These are phyloP conservation scores for Grosmannia huntii DNA, from an alignment of 2,329 filamentous ascomycete species.

Conservation along the genomic window DNA sequence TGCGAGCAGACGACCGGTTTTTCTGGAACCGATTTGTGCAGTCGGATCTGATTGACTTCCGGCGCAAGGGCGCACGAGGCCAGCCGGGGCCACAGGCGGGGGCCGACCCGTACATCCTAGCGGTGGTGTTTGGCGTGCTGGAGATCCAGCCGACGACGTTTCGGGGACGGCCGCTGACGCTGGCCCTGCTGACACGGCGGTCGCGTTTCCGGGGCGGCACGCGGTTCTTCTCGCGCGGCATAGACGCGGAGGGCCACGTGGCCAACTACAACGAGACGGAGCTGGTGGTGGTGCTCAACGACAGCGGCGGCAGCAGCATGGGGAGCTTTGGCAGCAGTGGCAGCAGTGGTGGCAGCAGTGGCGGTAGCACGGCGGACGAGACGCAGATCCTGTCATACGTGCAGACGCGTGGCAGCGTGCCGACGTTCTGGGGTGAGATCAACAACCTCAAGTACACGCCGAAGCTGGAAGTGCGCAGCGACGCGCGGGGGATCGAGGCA, in stretches of 20 bases:
- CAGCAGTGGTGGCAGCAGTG: neutral
- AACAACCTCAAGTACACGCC: constrained; percentile 89
- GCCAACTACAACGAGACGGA: constrained; percentile 99
- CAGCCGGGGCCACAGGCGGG: constrained; percentile 59
- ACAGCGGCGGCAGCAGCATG: constrained; percentile 55
- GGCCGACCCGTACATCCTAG: constrained; percentile 84
- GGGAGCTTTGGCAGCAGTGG: constrained; percentile 52
- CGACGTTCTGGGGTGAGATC: constrained; percentile 91
- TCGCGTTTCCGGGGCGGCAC: constrained; percentile 84
- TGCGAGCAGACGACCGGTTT: constrained; percentile 88
- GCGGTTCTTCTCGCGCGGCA: constrained; percentile 84
- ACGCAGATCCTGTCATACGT: constrained; percentile 88
- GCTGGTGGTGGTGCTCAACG: constrained; percentile 81
- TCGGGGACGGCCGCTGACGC: constrained; percentile 72
- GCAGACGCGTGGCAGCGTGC: constrained; percentile 91
- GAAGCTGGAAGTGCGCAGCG: constrained; percentile 74
- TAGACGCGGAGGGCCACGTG: constrained; percentile 89
- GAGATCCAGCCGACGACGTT: constrained; percentile 78
- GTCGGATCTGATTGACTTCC: constrained; percentile 82
- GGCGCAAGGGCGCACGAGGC: constrained; percentile 47
- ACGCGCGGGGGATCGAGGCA: constrained; percentile 72
- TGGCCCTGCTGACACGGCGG: constrained; percentile 77
- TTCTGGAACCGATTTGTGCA: constrained; percentile 97
- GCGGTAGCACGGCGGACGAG: constrained; percentile 31
- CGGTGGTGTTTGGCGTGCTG: constrained; percentile 92